These are phyloP conservation scores for Solanum neorickii DNA, from an alignment of 257 asterid genomes.

Conservation along the genomic window DNA sequence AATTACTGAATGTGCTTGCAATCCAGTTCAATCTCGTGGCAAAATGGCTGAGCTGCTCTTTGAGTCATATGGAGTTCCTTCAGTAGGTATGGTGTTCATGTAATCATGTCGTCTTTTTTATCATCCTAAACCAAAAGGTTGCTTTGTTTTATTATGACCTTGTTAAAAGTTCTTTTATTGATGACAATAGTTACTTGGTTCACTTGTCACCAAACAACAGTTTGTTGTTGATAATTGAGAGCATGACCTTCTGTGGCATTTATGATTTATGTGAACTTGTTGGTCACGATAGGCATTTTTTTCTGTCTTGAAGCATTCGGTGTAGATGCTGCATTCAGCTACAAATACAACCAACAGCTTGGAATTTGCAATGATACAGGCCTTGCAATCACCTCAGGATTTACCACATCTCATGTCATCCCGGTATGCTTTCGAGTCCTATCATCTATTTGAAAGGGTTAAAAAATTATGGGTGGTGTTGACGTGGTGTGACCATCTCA, in stretches of 20 bases:
- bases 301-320: slow-evolving; percentile 64
- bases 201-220: background rate
- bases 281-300: background rate
- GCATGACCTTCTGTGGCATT: background rate
- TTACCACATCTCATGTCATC: slow-evolving; percentile 78
- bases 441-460: background rate
- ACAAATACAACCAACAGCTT: slow-evolving; percentile 68
- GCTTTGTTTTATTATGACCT: background rate
- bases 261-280: background rate
- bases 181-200: background rate
- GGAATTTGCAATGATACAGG: slow-evolving; percentile 70
- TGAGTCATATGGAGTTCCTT: slow-evolving; percentile 95
- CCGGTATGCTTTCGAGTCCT: slow-evolving; percentile 55
- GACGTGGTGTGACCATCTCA: background rate
- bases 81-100: slow-evolving; percentile 44
- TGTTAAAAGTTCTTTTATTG: background rate
- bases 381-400: slow-evolving; percentile 85
- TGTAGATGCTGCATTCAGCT: slow-evolving; percentile 91
- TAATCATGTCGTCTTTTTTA: background rate
- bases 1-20: slow-evolving; percentile 94
- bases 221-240: background rate
- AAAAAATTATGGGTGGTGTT: background rate
- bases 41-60: slow-evolving; percentile 97
- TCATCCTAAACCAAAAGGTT: background rate
- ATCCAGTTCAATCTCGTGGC: slow-evolving; percentile 91